Percentiles rank a stretch among this genome's conserved stretches.
These are phyloP conservation scores for Cucurbita ficifolia DNA, from an alignment of 306 rosid species.

Conservation along the genomic window DNA sequence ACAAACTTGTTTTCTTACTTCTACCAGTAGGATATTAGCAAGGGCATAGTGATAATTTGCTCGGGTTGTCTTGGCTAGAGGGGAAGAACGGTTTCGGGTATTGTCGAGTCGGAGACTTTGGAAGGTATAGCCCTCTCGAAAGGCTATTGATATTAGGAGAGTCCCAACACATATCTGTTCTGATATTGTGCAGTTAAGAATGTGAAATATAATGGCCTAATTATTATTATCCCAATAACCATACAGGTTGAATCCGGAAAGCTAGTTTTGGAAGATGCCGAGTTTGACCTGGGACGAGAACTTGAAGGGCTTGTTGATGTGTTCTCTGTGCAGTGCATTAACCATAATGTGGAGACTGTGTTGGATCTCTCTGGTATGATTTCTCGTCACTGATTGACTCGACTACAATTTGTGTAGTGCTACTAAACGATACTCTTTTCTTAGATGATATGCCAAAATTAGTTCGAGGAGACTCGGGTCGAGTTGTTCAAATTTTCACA, in stretches of 20 bases:
- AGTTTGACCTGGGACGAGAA: slow-evolving; percentile 86
- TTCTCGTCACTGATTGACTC: neutral
- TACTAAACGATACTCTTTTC: slow-evolving; percentile 10
- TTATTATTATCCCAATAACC: neutral
- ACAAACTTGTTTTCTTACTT: neutral
- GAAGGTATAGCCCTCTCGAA: too few relatives aligned
- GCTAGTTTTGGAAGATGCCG: slow-evolving; percentile 82
- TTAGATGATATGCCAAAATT: slow-evolving; percentile 84
- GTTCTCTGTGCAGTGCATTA: slow-evolving; percentile 96
- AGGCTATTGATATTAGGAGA: too few relatives aligned
- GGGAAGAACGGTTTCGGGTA: too few relatives aligned
- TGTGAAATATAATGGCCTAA: neutral
- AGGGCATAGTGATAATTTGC: too few relatives aligned
- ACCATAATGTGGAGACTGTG: slow-evolving; percentile 90
- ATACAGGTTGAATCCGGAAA: slow-evolving; percentile 93
- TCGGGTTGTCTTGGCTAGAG: too few relatives aligned
- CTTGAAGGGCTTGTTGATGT: slow-evolving; percentile 97
- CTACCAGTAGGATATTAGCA: too few relatives aligned
- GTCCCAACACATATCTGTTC: neutral
- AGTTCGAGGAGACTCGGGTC: slow-evolving; percentile 88
- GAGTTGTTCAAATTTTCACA: slow-evolving; percentile 95
- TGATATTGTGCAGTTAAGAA: neutral
- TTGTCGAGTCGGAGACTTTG: too few relatives aligned
- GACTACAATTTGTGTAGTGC: neutral
- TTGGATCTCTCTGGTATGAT: slow-evolving; percentile 77